These are phyloP conservation scores for Oidiodendron maius DNA, from an alignment of 495 filamentous ascomycete genomes.

Conservation along the genomic window DNA sequence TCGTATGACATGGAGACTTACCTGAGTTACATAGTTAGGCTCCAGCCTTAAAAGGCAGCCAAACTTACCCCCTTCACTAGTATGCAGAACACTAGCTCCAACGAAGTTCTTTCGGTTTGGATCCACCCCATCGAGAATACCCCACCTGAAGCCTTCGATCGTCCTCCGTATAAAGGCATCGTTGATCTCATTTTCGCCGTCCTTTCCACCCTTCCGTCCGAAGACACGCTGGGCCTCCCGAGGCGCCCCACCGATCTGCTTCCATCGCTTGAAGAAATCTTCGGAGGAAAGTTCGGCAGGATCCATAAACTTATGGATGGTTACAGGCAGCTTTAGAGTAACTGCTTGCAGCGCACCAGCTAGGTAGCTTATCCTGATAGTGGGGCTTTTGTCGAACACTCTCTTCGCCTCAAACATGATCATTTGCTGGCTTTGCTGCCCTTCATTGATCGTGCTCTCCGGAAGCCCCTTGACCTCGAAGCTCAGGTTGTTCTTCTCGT, in stretches of 20 bases:
- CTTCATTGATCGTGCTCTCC: conserved; percentile 69
- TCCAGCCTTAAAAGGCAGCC: conserved; percentile 91
- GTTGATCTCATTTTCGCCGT: conserved; percentile 45
- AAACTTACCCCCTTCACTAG: conserved; percentile 77
- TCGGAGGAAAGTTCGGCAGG: conserved; percentile 74
- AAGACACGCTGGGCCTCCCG: conserved; percentile 86
- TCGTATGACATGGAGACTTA: conserved; percentile 33
- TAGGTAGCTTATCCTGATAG: conserved; percentile 88
- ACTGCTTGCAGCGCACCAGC: conserved; percentile 90
- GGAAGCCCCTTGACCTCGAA: conserved; percentile 83
- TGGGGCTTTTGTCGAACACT: conserved; percentile 79
- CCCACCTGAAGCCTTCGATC: conserved; percentile 83
- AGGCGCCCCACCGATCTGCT: conserved; percentile 87
- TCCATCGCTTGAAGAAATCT: conserved; percentile 98
- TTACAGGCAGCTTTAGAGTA: conserved; percentile 83
- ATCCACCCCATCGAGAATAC: conserved; percentile 77
- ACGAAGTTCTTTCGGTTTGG: conserved; percentile 90
- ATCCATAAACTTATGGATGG: conserved; percentile 95
- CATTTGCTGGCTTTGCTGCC: conserved; percentile 83
- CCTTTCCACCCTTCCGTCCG: conserved; percentile 43
- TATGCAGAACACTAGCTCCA: conserved; percentile 85
- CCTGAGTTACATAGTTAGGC: conserved; percentile 87
- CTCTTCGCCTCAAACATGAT: conserved; percentile 85
- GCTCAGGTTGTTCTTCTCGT: conserved; percentile 61
- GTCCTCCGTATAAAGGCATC: conserved; percentile 57